Base-by-base conservation (phyloP, 352 stramenopile species). In the Globisporangium cystogenes region DNA sequence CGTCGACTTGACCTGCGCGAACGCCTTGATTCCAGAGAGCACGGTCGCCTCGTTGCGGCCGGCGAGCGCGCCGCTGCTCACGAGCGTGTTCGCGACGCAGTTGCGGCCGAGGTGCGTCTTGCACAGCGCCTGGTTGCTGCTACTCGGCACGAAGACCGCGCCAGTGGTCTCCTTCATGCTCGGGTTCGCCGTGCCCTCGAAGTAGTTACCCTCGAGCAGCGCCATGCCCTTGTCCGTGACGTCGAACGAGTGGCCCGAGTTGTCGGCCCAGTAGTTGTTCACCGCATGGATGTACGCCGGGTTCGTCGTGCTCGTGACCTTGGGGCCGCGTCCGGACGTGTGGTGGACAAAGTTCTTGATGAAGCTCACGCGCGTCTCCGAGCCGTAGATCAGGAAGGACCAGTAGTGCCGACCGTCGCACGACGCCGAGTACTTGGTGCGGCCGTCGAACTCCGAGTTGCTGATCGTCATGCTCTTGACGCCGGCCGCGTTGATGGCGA, bases 331-430 rank as follows among this genome's bases (percentile, higher is more conserved):
- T 1, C 66, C 66, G 5, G 69, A 78, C 50, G 64, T 74, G 12
- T 52, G 27, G 62, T 73, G 64, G 40, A 76, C 54, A 54, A 65
- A 73, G 61, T 76, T 76, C 48, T 63, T 58, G 27, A 67, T 14
- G 41, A 76, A 55, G 35, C 50, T 75, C 2, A 75, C 33, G 0
- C 46, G 54, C 1, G 64, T 74, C 42, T 55, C 51, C 5, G 39
- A 54, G 26, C 64, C 64, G 55, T 65, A 70, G 33, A 76, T 47
- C 15, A 73, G 47, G 51, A 70, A 70, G 14, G 44, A 61, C 66
- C 70, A 84, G 60, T 84, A 84, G 60, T 84, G 73, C 53, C 60
- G 70, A 4, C 70, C 70, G 21, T 84, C 67, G 43, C 73, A 84
- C 31, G 67, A 63, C 5, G 65, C 43, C 18, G 69, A 80, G 56